Evolutionary conservation across 164 flowering plant genomes (phyloP), one percentile per base, ranked within the genome.

Genomic region (Vitis cinerea): DNA sequence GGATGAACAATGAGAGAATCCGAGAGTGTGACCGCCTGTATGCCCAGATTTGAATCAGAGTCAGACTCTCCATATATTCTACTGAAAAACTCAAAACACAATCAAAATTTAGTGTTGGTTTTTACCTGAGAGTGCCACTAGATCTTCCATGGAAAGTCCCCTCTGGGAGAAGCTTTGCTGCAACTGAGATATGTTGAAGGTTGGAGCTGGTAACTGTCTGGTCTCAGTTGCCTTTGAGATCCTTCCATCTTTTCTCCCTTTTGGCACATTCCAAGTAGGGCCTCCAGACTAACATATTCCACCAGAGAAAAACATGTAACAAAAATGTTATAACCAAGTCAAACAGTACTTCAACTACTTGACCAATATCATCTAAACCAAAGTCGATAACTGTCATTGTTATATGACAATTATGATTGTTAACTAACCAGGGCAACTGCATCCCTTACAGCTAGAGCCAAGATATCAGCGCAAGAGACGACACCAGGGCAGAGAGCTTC

Each of bases 381-480:
- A 23, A 23, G 27, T 23, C 27, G 27, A 23, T 23, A 23, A 23
- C 27, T 23, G 44, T 0, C 7, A 37, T 6, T 37, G 7, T 37
- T 37, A 37, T 37, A 37, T 37, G n/a, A 53, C 56, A 53, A 53
- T 15, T 53, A 53, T 37, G 5, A 37, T 37, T 37, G 44, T 37
- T 37, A 37, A 75, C 78, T 82, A 57, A 93, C 97, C 74, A 93
- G 76, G 9, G 77, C 78, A 3, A 93, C 97, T 0, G 90, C 92
- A 75, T 93, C 97, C 52, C 97, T 82, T 13, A 97, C 97, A 66
- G 97, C 92, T 0, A 93, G 76, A 69, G 98, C 97, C 59, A 93
- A 57, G 29, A 93, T 88, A 70, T 93, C 98, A 50, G 98, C 98
- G 78, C 98, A 93, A 50, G 98, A 93, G 61, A 93, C 98, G n/a